These are phyloP conservation scores for Aspergillus sp. DNA, from an alignment of 2,329 filamentous ascomycete genomes.

Conservation along the genomic window DNA sequence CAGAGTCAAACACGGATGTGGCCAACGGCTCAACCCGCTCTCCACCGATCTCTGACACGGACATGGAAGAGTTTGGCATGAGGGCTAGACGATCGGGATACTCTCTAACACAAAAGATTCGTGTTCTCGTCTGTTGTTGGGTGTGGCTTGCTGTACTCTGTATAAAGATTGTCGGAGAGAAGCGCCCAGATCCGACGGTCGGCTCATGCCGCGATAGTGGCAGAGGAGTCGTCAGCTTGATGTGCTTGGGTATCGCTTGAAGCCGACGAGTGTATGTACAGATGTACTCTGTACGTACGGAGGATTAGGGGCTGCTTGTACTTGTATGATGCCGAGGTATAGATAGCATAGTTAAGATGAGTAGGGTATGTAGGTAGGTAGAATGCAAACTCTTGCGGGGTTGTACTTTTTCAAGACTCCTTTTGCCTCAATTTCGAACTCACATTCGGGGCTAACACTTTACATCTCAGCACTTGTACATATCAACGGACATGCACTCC, in stretches of 20 bases:
- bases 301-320: no score
- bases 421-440: no score
- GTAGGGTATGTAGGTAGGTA: no score
- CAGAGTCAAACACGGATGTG: not conserved
- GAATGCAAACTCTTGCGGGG: no score
- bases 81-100: not conserved
- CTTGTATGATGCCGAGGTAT: no score
- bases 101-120: not conserved
- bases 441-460: no score
- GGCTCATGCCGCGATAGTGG: constrained; percentile 4
- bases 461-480: no score
- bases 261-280: not conserved
- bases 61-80: not conserved
- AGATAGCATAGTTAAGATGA: no score
- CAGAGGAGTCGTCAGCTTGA: constrained; percentile 4
- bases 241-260: not conserved
- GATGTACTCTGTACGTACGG: not conserved
- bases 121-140: not conserved
- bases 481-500: no score
- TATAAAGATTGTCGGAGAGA: not conserved
- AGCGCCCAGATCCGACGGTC: constrained; percentile 10
- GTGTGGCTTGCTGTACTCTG: not conserved
- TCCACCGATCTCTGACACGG: not conserved
- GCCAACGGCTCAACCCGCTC: not conserved
- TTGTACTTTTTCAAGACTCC: no score